Conservation (phyloP, 2,329 filamentous ascomycete genomes). For the Neofusicoccum ribis region DNA sequence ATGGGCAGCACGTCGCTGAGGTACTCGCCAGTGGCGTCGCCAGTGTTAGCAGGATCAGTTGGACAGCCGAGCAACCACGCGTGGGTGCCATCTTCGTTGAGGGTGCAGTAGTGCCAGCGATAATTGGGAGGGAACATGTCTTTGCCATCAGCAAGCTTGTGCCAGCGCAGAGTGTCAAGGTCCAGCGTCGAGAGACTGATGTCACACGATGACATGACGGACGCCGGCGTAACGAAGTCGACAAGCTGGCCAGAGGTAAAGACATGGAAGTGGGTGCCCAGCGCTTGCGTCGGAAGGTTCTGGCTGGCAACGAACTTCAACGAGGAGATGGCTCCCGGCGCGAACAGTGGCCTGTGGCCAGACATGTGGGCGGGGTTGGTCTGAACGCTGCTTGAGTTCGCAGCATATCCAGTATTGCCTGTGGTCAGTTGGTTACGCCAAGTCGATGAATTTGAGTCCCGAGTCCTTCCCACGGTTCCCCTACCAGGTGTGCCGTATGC, state of each 20-base stretch:
- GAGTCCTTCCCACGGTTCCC: constrained; percentile 5
- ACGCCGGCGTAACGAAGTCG: constrained; percentile 90
- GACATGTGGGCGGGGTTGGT: constrained; percentile 49
- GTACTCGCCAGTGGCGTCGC: constrained; percentile 81
- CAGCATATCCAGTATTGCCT: constrained; percentile 63
- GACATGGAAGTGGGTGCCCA: constrained; percentile 91
- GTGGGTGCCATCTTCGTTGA: constrained; percentile 92
- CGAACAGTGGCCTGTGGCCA: constrained; percentile 53
- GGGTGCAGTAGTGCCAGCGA: constrained; percentile 96
- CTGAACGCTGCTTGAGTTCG: constrained; percentile 66
- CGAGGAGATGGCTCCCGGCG: constrained; percentile 85
- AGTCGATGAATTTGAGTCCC: constrained; percentile 41
- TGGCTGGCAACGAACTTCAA: constrained; percentile 86
- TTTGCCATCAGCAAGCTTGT: constrained; percentile 88
- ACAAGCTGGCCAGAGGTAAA: constrained; percentile 91
- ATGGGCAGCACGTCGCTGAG: constrained; percentile 93
- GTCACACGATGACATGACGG: constrained; percentile 80
- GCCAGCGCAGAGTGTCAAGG: constrained; percentile 84
- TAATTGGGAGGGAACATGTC: constrained; percentile 93
- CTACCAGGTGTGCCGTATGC: constrained; percentile 46
- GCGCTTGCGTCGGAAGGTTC: constrained; percentile 82
- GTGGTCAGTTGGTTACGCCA: constrained; percentile 27
- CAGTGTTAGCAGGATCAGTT: constrained; percentile 66
- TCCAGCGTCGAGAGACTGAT: constrained; percentile 90
- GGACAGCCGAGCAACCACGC: constrained; percentile 95